Evolutionary conservation across 1,284 basidiomycete species (phyloP).

Genomic region (Trametes pubescens): DNA sequence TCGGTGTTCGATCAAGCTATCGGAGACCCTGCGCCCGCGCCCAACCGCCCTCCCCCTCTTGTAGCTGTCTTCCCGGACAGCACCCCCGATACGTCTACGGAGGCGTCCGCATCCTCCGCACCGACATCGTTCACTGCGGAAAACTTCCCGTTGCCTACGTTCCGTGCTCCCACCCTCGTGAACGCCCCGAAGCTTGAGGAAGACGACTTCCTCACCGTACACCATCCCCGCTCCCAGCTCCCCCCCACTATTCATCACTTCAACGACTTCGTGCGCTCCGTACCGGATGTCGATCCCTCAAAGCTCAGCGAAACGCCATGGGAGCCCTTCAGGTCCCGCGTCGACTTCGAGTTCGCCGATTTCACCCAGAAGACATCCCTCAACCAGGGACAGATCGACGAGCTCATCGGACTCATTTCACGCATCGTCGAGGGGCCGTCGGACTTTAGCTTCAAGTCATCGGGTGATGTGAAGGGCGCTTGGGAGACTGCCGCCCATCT

Average conservation of each 20-base stretch:
- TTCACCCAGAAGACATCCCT: constrained; percentile 34
- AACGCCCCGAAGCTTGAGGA: neutral
- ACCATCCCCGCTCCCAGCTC: constrained; percentile 6
- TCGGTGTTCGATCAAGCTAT: too few species aligned
- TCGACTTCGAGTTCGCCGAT: constrained; percentile 41
- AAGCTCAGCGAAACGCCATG: constrained; percentile 6
- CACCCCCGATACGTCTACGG: too few species aligned
- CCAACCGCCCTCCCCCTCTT: too few species aligned
- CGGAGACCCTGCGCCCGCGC: too few species aligned
- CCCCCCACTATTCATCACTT: neutral
- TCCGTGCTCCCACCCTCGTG: neutral
- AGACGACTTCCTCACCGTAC: constrained; percentile 7
- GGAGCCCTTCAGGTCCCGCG: constrained; percentile 31
- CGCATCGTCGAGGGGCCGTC: neutral
- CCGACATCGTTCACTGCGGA: too few species aligned
- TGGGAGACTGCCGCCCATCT: constrained; percentile 18
- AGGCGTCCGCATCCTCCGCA: too few species aligned
- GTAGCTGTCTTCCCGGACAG: too few species aligned
- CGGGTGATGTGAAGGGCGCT: constrained; percentile 11
- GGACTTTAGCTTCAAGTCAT: constrained; percentile 16
- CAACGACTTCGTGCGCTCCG: neutral
- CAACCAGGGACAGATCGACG: constrained; percentile 29
- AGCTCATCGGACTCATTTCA: constrained; percentile 31
- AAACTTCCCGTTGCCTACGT: neutral
- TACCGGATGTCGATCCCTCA: neutral